A percentile compares a stretch with the other conserved stretches of the same genome.
These are phyloP conservation scores for Mycena sanguinolenta DNA, from an alignment of 768 basidiomycete genomes.

Conservation along the genomic window DNA sequence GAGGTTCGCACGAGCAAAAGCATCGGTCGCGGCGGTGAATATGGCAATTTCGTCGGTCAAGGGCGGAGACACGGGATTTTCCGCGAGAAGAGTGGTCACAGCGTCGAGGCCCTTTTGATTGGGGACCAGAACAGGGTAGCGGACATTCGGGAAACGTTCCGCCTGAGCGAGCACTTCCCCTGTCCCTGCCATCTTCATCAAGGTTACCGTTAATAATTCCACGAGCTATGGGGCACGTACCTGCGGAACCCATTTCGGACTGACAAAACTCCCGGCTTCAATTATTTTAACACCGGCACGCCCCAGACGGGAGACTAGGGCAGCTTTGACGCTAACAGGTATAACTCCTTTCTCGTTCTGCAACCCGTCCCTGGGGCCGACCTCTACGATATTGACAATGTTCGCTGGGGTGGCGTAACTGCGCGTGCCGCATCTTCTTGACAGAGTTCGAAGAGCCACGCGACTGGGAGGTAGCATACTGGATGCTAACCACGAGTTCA, in stretches of 20 bases:
- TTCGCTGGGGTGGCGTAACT: constrained; percentile 48
- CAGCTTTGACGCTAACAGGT: constrained; percentile 79
- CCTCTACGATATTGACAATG: constrained; percentile 83
- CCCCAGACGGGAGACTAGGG: constrained; percentile 82
- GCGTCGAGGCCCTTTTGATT: constrained; percentile 83
- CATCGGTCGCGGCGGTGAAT: constrained; percentile 91
- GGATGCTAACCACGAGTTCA: too few species aligned
- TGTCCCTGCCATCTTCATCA: constrained; percentile 86
- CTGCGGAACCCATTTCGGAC: constrained; percentile 95
- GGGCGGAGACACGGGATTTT: constrained; percentile 54
- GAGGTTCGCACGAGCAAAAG: constrained; percentile 88
- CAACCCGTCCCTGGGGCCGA: constrained; percentile 91
- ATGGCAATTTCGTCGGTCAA: constrained; percentile 88
- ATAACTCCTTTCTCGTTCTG: constrained; percentile 89
- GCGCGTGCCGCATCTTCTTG: background rate
- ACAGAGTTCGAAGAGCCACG: background rate
- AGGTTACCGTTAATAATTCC: background rate
- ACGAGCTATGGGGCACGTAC: constrained; percentile 51
- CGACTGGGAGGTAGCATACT: background rate
- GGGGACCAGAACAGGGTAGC: constrained; percentile 86
- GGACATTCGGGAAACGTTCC: constrained; percentile 64
- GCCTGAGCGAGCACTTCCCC: constrained; percentile 76
- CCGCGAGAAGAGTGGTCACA: constrained; percentile 69
- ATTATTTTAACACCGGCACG: constrained; percentile 76
- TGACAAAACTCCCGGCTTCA: constrained; percentile 92